Conservation (phyloP, 164 flowering plant species). For the Vitis cinerea region DNA sequence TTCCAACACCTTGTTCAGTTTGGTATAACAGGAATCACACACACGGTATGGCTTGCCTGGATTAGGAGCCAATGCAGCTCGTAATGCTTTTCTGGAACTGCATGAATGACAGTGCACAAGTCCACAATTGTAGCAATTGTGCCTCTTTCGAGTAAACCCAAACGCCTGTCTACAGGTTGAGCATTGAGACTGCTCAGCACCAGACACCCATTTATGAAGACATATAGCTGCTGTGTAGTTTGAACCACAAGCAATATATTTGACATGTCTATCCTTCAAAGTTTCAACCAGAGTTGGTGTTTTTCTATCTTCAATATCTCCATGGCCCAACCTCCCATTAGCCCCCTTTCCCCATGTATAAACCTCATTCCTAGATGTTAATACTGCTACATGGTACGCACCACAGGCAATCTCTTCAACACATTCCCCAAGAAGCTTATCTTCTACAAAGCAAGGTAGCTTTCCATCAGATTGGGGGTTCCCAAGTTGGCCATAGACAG, state of each 20-base stretch:
- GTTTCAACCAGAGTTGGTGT: constrained; percentile 66
- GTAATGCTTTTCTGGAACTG: constrained; percentile 65
- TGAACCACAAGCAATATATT: constrained; percentile 72
- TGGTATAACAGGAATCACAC: constrained; percentile 68
- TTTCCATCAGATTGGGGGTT: constrained; percentile 74
- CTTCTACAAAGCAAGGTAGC: constrained; percentile 70
- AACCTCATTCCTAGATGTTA: constrained; percentile 73
- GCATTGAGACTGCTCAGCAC: constrained; percentile 79
- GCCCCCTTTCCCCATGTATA: constrained; percentile 91
- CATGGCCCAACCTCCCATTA: constrained; percentile 85
- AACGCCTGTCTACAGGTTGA: constrained; percentile 78
- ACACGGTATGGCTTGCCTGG: constrained; percentile 79
- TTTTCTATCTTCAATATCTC: constrained; percentile 73
- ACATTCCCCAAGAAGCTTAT: constrained; percentile 54
- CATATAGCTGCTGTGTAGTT: constrained; percentile 69
- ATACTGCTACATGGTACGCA: constrained; percentile 72
- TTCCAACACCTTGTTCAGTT: constrained; percentile 60
- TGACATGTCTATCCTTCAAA: constrained; percentile 78
- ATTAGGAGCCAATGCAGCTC: constrained; percentile 81
- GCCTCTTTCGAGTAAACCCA: constrained; percentile 81
- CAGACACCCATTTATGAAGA: constrained; percentile 81
- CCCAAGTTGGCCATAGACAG: constrained; percentile 85
- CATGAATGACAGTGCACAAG: constrained; percentile 84
- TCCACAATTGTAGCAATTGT: constrained; percentile 84
- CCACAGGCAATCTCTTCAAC: constrained; percentile 81